Evolutionary conservation across 1,284 basidiomycete genomes (phyloP), one percentile per base, ranked within the genome.

Genomic region (Heliocybe sulcata): DNA sequence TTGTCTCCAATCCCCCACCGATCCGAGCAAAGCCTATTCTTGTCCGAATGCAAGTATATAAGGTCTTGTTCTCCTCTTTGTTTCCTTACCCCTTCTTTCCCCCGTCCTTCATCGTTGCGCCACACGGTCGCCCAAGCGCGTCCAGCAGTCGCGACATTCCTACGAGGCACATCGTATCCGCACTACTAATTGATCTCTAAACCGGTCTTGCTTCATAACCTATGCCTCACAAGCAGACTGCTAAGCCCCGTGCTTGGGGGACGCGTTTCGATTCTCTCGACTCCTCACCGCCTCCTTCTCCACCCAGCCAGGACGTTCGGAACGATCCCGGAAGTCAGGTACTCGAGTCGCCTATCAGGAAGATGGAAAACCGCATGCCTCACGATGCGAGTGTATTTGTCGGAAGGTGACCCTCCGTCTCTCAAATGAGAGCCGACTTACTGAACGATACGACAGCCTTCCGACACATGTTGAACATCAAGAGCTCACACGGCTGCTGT

Each of bases 321-420:
- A 67, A 8, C n/a, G 47, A 35, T 55, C 59, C 57, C 53, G 58
- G 58, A 64, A 68, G 35, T 54, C 60, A 52, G 29, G 56, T 47
- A 47, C 60, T 51, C 57, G 63, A 25, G 54, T 58, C 38, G 53
- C 56, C 45, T 58, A 54, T 19, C 52, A 67, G 64, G 59, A 69
- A 62, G 55, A 69, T 69, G 51, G 72, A 72, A 19, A 77, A 80
- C 45, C 79, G 75, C 61, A 73, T 79, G 62, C 76, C 80, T 52
- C 86, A 89, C 63, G 83, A 90, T 59, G 82, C 87, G 33, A 90
- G 86, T 63, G 77, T 91, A 59, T 91, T 91, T 66, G 83, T 91
- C 56, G 89, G 89, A 67, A 90, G 87, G 87, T 55, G 52, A 51
- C 31, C 33, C 54, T 52, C 31, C 56, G 35, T 38, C 53, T 53